Evolutionary conservation across 192 early-diverging fungal species (phyloP), one percentile per base, ranked within the genome.

Genomic region (Geranomyces michiganensis): DNA sequence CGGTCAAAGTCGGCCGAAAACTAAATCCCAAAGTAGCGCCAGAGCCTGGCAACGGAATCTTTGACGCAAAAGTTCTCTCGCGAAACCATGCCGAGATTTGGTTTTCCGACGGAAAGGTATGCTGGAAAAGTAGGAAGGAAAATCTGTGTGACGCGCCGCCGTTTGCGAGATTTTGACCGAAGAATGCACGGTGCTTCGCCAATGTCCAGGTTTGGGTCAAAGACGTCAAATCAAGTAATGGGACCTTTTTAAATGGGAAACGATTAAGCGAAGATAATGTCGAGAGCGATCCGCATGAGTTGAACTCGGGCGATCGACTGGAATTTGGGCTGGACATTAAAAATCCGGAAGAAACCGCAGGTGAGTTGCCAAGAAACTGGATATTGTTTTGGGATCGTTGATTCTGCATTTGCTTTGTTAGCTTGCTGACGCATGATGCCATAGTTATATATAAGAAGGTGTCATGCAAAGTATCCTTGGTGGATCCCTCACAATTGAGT

Each of bases 271-370:
- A 85, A 4, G 92, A 93, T 72, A 80, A 82, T 55, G 70, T 78
- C 21, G 84, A 87, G 67, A 87, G 86, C 70, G 82, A 67, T 1
- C 82, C 89, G 0, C 62, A 80, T 44, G 84, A 89, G 65, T 66
- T 94, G 56, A 79, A 81, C 46, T 74, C 84, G 26, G 85, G 83
- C 41, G 91, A 90, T 59, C 48, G 73, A 46, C 72, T 94, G 2
- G 92, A 93, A 48, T 93, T 93, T 80, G 92, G 92, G 33, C 86
- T 93, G 31, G 92, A 93, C 70, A 93, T 93, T 63, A 83, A 85
- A 69, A 85, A 91, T 64, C 90, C 91, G 29, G 85, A 91, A 67
- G 89, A 60, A 32, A 87, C 58, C 10, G 70, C 79, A 53, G 76
- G 86, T 88, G 81, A 69, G 41, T 4, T 67, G 22, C 44, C 22